Conservation (phyloP, 345 rosid genomes). For the Ceriops zippeliana region DNA sequence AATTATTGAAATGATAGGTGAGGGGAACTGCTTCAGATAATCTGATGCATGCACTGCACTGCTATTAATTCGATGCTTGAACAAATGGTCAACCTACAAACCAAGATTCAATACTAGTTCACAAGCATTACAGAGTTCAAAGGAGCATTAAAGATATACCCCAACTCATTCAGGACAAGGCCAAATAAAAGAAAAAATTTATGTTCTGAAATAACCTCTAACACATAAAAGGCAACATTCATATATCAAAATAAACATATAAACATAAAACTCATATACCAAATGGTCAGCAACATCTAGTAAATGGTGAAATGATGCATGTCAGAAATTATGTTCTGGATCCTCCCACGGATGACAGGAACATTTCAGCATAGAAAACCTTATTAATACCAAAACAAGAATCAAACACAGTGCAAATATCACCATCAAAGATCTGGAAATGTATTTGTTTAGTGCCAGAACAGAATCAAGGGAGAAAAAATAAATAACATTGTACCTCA, state of each 20-base stretch:
- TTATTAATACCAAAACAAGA: not conserved
- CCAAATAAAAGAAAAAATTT: not conserved
- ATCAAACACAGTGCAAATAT: not conserved
- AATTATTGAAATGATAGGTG: slow-evolving; percentile 78
- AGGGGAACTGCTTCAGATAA: slow-evolving; percentile 86
- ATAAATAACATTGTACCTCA: slow-evolving; percentile 51
- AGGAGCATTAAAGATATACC: not conserved
- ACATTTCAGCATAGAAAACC: too few relatives aligned
- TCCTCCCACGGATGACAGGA: too few relatives aligned
- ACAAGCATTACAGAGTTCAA: not conserved
- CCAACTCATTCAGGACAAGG: not conserved
- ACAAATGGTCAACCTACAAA: slow-evolving; percentile 91
- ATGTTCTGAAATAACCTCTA: not conserved
- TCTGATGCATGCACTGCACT: slow-evolving; percentile 79
- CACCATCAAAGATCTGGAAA: not conserved
- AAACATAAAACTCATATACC: not conserved
- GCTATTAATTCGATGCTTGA: slow-evolving; percentile 93
- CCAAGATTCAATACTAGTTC: not conserved
- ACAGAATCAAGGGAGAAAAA: not conserved
- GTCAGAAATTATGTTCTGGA: not conserved
- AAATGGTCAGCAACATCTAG: not conserved
- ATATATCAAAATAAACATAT: not conserved
- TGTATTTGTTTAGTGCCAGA: not conserved
- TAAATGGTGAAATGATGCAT: not conserved
- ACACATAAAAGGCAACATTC: slow-evolving; percentile 2